These are phyloP conservation scores for Calonectria pseudoturangicola DNA, from an alignment of 2,329 filamentous ascomycete genomes.

Conservation along the genomic window DNA sequence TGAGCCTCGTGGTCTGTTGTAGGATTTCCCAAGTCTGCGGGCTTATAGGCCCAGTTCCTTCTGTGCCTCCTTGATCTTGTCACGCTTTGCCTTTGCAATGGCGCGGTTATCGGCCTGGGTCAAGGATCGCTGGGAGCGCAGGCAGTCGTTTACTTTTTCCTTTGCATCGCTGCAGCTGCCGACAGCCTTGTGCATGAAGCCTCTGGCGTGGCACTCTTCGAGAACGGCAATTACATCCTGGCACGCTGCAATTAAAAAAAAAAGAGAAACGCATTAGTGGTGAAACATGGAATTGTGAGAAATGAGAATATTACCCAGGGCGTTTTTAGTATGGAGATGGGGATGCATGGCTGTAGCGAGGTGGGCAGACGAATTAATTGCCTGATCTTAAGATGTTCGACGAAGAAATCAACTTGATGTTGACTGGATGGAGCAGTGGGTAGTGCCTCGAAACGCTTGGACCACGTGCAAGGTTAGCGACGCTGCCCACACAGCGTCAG, in stretches of 20 bases:
- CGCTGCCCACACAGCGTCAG: slow-evolving; percentile 36
- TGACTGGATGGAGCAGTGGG: slow-evolving; percentile 34
- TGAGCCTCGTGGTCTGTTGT: slow-evolving; percentile 16
- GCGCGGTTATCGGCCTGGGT: slow-evolving; percentile 85
- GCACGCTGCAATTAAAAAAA: slow-evolving; percentile 80
- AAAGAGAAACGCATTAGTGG: slow-evolving; percentile 42
- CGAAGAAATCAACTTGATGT: slow-evolving; percentile 45
- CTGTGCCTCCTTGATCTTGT: slow-evolving; percentile 84
- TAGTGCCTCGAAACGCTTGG: slow-evolving; percentile 55
- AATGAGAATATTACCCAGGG: slow-evolving; percentile 77
- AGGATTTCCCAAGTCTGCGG: neutral
- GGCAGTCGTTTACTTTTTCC: slow-evolving; percentile 87
- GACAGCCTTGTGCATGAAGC: slow-evolving; percentile 93
- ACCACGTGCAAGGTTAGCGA: slow-evolving; percentile 51
- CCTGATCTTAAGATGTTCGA: slow-evolving; percentile 37
- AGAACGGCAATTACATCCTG: slow-evolving; percentile 95
- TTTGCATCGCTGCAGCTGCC: slow-evolving; percentile 95
- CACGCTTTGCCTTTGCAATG: slow-evolving; percentile 79
- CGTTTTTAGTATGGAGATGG: slow-evolving; percentile 94
- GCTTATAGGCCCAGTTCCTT: slow-evolving; percentile 65
- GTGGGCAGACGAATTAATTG: slow-evolving; percentile 34
- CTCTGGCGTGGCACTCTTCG: slow-evolving; percentile 94
- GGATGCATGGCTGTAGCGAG: slow-evolving; percentile 86
- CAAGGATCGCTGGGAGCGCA: slow-evolving; percentile 86
- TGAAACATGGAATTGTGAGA: neutral